Evolutionary conservation across 2,329 filamentous ascomycete species (phyloP), one percentile per base, ranked within the genome.

Genomic region (Trichoderma sp.): DNA sequence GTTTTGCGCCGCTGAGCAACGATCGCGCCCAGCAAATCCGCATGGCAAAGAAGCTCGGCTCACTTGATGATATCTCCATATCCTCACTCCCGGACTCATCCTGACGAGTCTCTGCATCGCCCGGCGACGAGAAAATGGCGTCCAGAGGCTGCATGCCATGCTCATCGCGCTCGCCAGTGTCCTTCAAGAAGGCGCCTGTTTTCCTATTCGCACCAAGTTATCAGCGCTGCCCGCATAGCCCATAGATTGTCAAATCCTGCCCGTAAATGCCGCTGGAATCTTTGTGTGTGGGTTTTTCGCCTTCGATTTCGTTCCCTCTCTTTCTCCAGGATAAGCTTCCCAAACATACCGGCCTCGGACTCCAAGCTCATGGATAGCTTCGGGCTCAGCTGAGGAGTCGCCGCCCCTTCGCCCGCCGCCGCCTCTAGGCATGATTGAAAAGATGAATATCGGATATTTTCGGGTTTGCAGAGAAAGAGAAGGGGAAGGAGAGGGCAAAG

Each of bases 61-160:
- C 77, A 87, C 81, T 86, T 51, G 81, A 80, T 66, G 79, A 85
- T 68, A 87, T 82, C 28, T 86, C 84, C 84, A 87, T 87, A 52
- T 85, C 84, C 73, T 84, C 78, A 76, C 72, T 85, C 75, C 71
- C 82, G 75, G 73, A 72, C 11, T 72, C 76, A 70, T 74, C 79
- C 71, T 75, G 8, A 24, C 39, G 51, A 71, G 56, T 71, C 75
- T 90, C 91, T n/a, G 55, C 56, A 37, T 52, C 34, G 72, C 88
- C 87, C 16, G 94, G 94, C 24, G 94, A 97, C 10, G 94, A 97
- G 79, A 97, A 97, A 72, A 98, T 88, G 73, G 89, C 88, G 43
- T 95, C 92, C 69, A 97, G 86, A 43, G 92, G 91, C 78, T 97
- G 93, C 83, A 99, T 89, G 79, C 95, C 96, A 84, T 97, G 85